phyloP scores from a whole-genome alignment of 163 green algal genomes.

The Trebouxiophyceae sp. region DNA sequence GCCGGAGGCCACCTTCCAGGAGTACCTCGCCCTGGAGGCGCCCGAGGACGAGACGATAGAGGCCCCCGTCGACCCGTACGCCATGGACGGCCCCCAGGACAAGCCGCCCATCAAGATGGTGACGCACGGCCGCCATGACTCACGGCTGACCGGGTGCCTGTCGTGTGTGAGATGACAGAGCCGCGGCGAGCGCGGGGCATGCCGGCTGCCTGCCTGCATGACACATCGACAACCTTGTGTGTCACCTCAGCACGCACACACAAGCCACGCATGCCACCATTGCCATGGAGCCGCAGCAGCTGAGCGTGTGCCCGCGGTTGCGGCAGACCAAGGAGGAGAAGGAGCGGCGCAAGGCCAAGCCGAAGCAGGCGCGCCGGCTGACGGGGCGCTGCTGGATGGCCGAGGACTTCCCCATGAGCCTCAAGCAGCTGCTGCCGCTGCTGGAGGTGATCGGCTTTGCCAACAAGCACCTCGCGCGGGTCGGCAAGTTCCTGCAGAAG shows the following conservation, averaged over 20 bases:
- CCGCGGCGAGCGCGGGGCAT: too few relatives aligned
- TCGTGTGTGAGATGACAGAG: too few relatives aligned
- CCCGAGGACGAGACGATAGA: conserved; percentile 28
- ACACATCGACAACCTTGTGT: too few relatives aligned
- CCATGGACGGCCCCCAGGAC: conserved; percentile 3
- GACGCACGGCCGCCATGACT: not conserved
- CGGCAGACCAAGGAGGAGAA: too few relatives aligned
- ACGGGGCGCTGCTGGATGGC: conserved; percentile 65
- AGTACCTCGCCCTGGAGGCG: conserved; percentile 43
- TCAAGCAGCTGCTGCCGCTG: conserved; percentile 71
- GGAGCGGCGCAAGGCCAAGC: not conserved
- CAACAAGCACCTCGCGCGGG: conserved; percentile 70
- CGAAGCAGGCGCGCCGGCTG: conserved; percentile 12
- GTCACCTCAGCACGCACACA: too few relatives aligned
- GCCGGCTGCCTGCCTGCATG: too few relatives aligned
- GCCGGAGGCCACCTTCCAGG: conserved; percentile 32
- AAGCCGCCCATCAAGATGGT: too few relatives aligned
- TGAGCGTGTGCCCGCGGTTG: too few relatives aligned
- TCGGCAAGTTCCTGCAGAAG: conserved; percentile 37
- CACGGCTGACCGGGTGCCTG: not conserved
- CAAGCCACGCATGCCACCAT: too few relatives aligned
- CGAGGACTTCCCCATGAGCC: conserved; percentile 57
- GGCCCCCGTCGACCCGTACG: conserved; percentile 23
- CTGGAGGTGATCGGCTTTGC: conserved; percentile 65
- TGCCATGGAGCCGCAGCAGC: too few relatives aligned